Percentiles rank a stretch among this genome's conserved stretches.
These are phyloP conservation scores for Fusarium sp. DNA, from an alignment of 2,329 filamentous ascomycete genomes.

Conservation along the genomic window DNA sequence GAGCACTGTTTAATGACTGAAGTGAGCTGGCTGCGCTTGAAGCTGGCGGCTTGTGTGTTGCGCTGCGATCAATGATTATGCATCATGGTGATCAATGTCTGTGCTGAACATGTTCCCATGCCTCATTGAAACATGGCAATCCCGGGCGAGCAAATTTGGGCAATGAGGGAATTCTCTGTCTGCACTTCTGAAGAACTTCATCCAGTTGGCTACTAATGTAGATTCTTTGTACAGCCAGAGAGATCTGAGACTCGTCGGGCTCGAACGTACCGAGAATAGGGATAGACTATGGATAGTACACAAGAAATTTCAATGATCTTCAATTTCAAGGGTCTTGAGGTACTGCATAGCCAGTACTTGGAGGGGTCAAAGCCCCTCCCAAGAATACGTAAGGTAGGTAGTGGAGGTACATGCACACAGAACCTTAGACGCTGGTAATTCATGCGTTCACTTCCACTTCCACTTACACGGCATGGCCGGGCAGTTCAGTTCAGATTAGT, in stretches of 20 bases:
- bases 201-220: neutral
- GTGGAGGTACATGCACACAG: too few species aligned
- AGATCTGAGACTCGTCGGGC: conserved; percentile 19
- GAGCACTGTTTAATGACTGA: conserved; percentile 8
- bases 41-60: too few species aligned
- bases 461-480: conserved; percentile 26
- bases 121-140: too few species aligned
- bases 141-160: too few species aligned
- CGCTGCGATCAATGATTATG: too few species aligned
- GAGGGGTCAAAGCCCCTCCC: conserved; percentile 25
- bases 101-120: conserved; percentile 14
- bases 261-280: conserved; percentile 16
- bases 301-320: conserved; percentile 7
- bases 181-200: neutral
- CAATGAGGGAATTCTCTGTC: neutral
- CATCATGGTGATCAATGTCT: conserved; percentile 39
- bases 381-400: too few species aligned
- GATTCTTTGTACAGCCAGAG: neutral
- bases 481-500: conserved; percentile 1
- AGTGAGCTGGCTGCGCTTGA: neutral
- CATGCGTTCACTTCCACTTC: conserved; percentile 29
- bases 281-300: conserved; percentile 3
- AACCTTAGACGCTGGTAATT: neutral
- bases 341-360: neutral
- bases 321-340: conserved; percentile 15